phyloP scores from a whole-genome alignment of 805 yeast genomes.

The Isabelozyma gotoi region DNA sequence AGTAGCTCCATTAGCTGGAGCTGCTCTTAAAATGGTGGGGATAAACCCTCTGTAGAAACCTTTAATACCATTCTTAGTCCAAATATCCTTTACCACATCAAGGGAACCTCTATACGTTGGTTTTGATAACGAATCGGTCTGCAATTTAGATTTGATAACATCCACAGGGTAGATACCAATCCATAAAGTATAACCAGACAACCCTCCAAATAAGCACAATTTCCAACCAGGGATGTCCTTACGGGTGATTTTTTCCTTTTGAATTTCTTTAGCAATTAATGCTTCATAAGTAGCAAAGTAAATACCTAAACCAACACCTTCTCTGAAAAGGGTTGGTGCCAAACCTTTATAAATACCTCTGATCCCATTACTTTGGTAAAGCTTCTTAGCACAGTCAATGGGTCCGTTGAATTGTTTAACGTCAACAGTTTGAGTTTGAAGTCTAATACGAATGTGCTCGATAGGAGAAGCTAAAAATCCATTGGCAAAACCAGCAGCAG shows the following conservation, averaged over 20 bases:
- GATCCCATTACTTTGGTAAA: slow-evolving; percentile 53
- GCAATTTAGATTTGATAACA: slow-evolving; percentile 86
- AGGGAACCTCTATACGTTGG: slow-evolving; percentile 60
- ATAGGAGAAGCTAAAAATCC: slow-evolving; percentile 89
- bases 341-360: slow-evolving; percentile 76
- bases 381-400: slow-evolving; percentile 61
- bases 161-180: slow-evolving; percentile 81
- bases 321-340: slow-evolving; percentile 79
- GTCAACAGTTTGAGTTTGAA: slow-evolving; percentile 78
- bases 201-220: slow-evolving; percentile 83
- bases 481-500: slow-evolving; percentile 90
- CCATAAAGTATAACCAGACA: slow-evolving; percentile 93
- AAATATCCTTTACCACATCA: slow-evolving; percentile 59
- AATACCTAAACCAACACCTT: slow-evolving; percentile 82
- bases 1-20: slow-evolving; percentile 97
- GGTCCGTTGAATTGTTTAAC: slow-evolving; percentile 68
- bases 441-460: slow-evolving; percentile 90
- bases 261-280: slow-evolving; percentile 65
- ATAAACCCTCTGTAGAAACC: slow-evolving; percentile 90
- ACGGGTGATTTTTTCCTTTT: slow-evolving; percentile 47
- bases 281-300: slow-evolving; percentile 93
- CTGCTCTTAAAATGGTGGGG: slow-evolving; percentile 93
- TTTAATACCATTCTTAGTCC: slow-evolving; percentile 57
- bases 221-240: slow-evolving; percentile 85
- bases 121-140: slow-evolving; percentile 55